phyloP scores from a whole-genome alignment of 1,284 basidiomycete genomes.

The Cutaneotrichosporon sp. region DNA sequence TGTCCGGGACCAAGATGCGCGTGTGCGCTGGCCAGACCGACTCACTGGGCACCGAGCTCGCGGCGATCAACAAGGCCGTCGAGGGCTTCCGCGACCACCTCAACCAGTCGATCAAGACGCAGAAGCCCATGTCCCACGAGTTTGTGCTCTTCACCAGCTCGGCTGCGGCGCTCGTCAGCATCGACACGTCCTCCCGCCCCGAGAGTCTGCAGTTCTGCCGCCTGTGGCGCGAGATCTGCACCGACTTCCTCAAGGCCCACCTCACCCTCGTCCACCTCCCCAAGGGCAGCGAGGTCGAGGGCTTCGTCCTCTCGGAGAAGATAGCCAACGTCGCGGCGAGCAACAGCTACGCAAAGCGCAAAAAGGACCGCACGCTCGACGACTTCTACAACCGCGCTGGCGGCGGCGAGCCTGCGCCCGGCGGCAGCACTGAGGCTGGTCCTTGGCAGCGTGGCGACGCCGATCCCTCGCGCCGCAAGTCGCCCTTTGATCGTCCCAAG shows the following conservation, averaged over 20 bases:
- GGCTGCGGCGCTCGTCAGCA: constrained; percentile 48
- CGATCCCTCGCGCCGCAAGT: constrained; percentile 42
- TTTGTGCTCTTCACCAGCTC: constrained; percentile 51
- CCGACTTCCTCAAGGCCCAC: constrained; percentile 42
- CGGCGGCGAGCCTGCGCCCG: constrained; percentile 38
- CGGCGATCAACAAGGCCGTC: constrained; percentile 48
- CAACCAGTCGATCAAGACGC: constrained; percentile 38
- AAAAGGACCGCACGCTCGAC: constrained; percentile 40
- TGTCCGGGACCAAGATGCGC: constrained; percentile 47
- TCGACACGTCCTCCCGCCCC: constrained; percentile 48
- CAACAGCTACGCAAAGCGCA: constrained; percentile 46
- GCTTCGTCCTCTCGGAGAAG: constrained; percentile 47
- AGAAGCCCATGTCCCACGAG: constrained; percentile 42
- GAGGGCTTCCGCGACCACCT: constrained; percentile 49
- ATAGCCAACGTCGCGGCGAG: constrained; percentile 50
- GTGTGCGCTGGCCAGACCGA: constrained; percentile 42
- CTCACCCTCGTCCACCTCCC: constrained; percentile 51
- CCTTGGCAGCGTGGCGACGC: constrained; percentile 51
- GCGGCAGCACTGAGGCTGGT: constrained; percentile 41
- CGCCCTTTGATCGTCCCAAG: constrained; percentile 38
- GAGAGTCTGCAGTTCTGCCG: constrained; percentile 46
- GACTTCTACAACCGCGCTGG: constrained; percentile 40
- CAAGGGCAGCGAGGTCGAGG: constrained; percentile 41
- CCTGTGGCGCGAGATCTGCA: constrained; percentile 46
- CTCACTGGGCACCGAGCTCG: constrained; percentile 49